Percentiles rank a stretch among this genome's conserved stretches.
Evolutionary conservation across 768 basidiomycete genomes (phyloP).

Genomic region (Suillus tomentosus): DNA sequence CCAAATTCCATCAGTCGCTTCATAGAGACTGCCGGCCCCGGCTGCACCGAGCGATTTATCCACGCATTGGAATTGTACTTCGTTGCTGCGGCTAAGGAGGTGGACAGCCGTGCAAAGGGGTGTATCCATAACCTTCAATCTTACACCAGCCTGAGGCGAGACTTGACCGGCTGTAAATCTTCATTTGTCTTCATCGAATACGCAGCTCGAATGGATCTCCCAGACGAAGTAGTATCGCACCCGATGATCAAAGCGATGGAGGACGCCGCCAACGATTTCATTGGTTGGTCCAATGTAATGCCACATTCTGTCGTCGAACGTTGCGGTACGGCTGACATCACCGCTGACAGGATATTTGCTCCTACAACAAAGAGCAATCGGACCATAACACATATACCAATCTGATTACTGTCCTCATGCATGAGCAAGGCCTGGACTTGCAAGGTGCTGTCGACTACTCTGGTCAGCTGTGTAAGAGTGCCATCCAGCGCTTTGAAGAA

Average conservation of each 20-base stretch:
- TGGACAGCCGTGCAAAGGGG: slow-evolving; percentile 40
- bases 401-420: slow-evolving; percentile 70
- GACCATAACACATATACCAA: slow-evolving; percentile 63
- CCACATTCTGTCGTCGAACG: slow-evolving; percentile 8
- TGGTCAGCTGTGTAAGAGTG: slow-evolving; percentile 58
- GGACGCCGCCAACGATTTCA: slow-evolving; percentile 45
- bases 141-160: slow-evolving; percentile 53
- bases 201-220: slow-evolving; percentile 49
- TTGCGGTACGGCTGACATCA: slow-evolving; percentile 5
- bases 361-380: slow-evolving; percentile 75
- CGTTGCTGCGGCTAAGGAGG: slow-evolving; percentile 42
- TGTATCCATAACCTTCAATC: slow-evolving; percentile 46
- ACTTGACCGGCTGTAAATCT: slow-evolving; percentile 53
- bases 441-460: slow-evolving; percentile 66
- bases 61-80: slow-evolving; percentile 42
- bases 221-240: slow-evolving; percentile 55
- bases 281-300: slow-evolving; percentile 33
- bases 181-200: slow-evolving; percentile 57
- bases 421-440: slow-evolving; percentile 53
- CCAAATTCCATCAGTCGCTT: too few relatives aligned
- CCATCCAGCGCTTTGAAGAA: slow-evolving; percentile 52
- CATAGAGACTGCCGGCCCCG: too few relatives aligned
- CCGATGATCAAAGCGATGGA: slow-evolving; percentile 47
- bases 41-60: slow-evolving; percentile 37
- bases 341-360: slow-evolving; percentile 61